Percentiles rank a stretch among this genome's conserved stretches.
These are phyloP conservation scores for Dimargaris cristalligena DNA, from an alignment of 192 early-diverging fungal genomes.

Conservation along the genomic window DNA sequence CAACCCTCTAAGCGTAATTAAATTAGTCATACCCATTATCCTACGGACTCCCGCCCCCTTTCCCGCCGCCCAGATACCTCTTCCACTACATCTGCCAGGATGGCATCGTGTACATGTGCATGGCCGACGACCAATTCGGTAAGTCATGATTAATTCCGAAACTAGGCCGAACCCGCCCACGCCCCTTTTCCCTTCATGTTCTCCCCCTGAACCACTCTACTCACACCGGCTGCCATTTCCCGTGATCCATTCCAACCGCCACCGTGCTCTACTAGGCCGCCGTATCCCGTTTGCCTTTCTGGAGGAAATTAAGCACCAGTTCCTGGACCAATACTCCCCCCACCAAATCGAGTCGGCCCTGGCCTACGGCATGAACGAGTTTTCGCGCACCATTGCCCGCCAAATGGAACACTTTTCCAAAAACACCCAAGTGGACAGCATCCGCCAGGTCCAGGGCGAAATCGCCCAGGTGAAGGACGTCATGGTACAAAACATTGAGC, in stretches of 20 bases:
- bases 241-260: too few species aligned
- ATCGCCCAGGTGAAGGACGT: constrained; percentile 89
- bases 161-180: too few species aligned
- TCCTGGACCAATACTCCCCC: constrained; percentile 36
- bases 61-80: constrained; percentile 38
- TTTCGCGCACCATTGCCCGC: constrained; percentile 55
- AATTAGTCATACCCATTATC: neutral
- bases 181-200: too few species aligned
- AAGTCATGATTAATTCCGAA: constrained; percentile 25
- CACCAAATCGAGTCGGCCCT: constrained; percentile 34
- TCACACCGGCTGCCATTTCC: too few species aligned
- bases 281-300: constrained; percentile 81
- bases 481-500: constrained; percentile 90
- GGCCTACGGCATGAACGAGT: constrained; percentile 68
- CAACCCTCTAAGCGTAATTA: neutral
- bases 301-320: constrained; percentile 55
- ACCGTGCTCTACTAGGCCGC: constrained; percentile 35
- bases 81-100: constrained; percentile 79
- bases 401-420: constrained; percentile 75
- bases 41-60: too few species aligned
- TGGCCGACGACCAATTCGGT: constrained; percentile 59
- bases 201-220: too few species aligned
- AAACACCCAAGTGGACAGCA: constrained; percentile 49
- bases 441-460: constrained; percentile 72
- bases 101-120: constrained; percentile 72